phyloP scores from a whole-genome alignment of 2,329 filamentous ascomycete species.

The Furcasterigmium furcatum region DNA sequence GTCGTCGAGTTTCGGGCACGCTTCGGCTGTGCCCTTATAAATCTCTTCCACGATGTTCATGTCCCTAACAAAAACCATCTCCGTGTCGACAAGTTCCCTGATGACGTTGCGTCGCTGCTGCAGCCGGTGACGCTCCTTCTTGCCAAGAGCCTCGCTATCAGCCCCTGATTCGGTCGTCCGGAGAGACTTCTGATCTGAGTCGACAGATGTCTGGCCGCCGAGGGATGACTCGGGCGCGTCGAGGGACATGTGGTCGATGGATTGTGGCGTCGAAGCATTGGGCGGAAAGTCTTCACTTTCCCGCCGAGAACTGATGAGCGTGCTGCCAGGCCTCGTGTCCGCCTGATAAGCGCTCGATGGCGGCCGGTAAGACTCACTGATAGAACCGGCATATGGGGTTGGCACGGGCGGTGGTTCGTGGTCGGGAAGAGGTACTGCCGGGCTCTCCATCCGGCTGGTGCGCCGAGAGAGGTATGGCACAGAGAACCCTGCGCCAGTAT shows the following conservation, averaged over 20 bases:
- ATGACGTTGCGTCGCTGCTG: slow-evolving; percentile 80
- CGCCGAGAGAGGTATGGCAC: slow-evolving; percentile 41
- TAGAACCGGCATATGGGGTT: slow-evolving; percentile 24
- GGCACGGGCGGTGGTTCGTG: slow-evolving; percentile 51
- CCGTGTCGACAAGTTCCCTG: slow-evolving; percentile 90
- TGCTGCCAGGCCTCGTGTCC: slow-evolving; percentile 38
- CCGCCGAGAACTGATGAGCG: slow-evolving; percentile 33
- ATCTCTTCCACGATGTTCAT: slow-evolving; percentile 98
- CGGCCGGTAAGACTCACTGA: slow-evolving; percentile 21
- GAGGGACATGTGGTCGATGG: slow-evolving; percentile 42
- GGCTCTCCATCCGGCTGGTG: slow-evolving; percentile 19
- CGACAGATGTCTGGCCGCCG: slow-evolving; percentile 29
- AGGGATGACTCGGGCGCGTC: slow-evolving; percentile 36
- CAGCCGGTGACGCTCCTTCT: slow-evolving; percentile 66
- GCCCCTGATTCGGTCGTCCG: slow-evolving; percentile 22
- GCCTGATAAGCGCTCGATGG: slow-evolving; percentile 37
- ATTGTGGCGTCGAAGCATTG: slow-evolving; percentile 40
- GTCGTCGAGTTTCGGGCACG: slow-evolving; percentile 72
- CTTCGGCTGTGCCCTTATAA: slow-evolving; percentile 88
- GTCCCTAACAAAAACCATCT: slow-evolving; percentile 85
- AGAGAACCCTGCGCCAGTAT: slow-evolving; percentile 47
- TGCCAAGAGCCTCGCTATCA: slow-evolving; percentile 38
- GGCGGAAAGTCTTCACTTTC: slow-evolving; percentile 42
- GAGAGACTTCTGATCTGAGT: slow-evolving; percentile 30
- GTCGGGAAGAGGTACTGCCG: slow-evolving; percentile 36